Evolutionary conservation across 1,139 yeast genomes (phyloP), one percentile per base, ranked within the genome.

Genomic region (Debaryomycetaceae sp.): DNA sequence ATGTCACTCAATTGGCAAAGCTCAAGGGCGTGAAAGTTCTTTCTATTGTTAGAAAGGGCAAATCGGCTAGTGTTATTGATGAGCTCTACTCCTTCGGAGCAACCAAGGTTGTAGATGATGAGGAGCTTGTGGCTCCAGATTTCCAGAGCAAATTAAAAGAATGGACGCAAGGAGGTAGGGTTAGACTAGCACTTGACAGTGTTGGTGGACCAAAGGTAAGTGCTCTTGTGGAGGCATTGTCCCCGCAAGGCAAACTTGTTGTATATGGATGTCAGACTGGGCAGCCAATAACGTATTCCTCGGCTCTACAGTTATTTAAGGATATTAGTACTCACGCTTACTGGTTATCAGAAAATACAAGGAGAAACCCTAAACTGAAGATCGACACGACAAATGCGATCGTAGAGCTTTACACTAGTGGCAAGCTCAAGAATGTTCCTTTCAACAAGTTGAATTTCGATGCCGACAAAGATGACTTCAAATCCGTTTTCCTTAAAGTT

Each of bases 301-400:
- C 49, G 5, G 39, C 47, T 14, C 37, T 45, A 3, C 59, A 55
- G 33, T 49, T 91, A 47, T 89, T 88, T 70, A 89, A 87, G 60
- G 83, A 88, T 54, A 60, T 91, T 42, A 79, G 83, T 17, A 80
- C 88, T 31, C 78, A 76, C 35, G 96, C 97, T 0, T 89, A 82
- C 66, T 91, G 98, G 97, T 78, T 89, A 39, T 84, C 96, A 7
- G 81, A 75, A 31, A 83, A 85, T 67, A 75, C 82, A 44, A 75
- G 77, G 50, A 61, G 68, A 40, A 67, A 85, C 52, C 88, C 91
- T 3, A 41, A 73, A 22, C 71, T 74, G 41, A 86, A 87, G 60
- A 63, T 67, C 40, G 65, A 70, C 9, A 78, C 87, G 17, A 70
- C 87, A 36, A 55, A 67, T 18, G 78, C 73, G 39, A 70, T 89